Percentiles rank a stretch among this genome's conserved stretches.
Conservation (phyloP, 2,329 filamentous ascomycete species). For the Fusarium austroafricanum region DNA sequence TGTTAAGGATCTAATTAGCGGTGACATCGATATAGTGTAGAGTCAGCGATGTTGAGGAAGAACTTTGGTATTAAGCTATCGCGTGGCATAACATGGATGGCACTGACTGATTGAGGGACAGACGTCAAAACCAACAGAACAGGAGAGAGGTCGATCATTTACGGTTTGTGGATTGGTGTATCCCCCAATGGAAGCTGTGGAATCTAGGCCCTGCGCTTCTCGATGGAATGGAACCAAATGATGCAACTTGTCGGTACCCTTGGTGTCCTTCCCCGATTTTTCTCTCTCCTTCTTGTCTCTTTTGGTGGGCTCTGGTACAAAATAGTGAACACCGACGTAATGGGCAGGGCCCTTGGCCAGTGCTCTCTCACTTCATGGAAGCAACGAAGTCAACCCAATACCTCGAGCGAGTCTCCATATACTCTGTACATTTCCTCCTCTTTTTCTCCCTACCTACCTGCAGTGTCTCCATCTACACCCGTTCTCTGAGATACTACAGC, state of each 20-base stretch:
- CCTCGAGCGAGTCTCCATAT: background rate
- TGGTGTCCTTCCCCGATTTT: slow-evolving; percentile 26
- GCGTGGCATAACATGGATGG: slow-evolving; percentile 42
- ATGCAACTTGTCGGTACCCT: slow-evolving; percentile 35
- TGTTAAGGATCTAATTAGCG: slow-evolving; percentile 20
- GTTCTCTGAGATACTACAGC: background rate
- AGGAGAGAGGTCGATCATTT: slow-evolving; percentile 27
- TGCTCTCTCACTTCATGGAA: background rate
- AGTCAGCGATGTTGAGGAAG: slow-evolving; percentile 5
- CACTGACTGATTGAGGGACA: slow-evolving; percentile 30
- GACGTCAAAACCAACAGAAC: background rate
- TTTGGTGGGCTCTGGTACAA: slow-evolving; percentile 31
- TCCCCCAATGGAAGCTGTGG: slow-evolving; percentile 39
- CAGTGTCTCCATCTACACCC: background rate
- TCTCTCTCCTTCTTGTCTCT: slow-evolving; percentile 22
- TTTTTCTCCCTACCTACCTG: background rate
- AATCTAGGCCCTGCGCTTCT: slow-evolving; percentile 34
- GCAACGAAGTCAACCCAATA: background rate
- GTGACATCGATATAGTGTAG: slow-evolving; percentile 22
- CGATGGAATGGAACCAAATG: slow-evolving; percentile 38
- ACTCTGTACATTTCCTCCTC: background rate
- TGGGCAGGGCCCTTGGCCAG: slow-evolving; percentile 26
- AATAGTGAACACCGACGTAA: slow-evolving; percentile 42
- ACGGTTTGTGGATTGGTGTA: slow-evolving; percentile 23
- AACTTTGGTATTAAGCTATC: slow-evolving; percentile 27